These are phyloP conservation scores for Lasiosphaeria ovina DNA, from an alignment of 495 filamentous ascomycete genomes.

Conservation along the genomic window DNA sequence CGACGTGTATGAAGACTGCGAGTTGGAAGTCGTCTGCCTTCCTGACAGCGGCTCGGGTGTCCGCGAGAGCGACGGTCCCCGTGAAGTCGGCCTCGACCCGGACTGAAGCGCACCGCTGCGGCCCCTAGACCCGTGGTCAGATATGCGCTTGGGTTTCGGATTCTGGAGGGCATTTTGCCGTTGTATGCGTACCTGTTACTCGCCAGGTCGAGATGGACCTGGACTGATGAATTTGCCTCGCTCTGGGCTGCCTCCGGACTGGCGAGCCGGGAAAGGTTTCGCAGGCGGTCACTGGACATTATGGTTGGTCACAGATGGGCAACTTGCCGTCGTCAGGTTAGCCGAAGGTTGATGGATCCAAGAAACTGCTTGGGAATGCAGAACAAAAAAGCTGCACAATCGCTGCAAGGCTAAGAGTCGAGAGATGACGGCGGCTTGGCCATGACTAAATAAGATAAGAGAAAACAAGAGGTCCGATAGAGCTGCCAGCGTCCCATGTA, in stretches of 20 bases:
- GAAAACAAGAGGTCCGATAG: too few species aligned
- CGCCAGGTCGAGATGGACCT: conserved; percentile 24
- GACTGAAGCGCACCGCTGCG: conserved; percentile 7
- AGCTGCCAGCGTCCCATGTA: too few species aligned
- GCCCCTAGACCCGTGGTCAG: conserved; percentile 1
- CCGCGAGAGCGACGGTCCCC: conserved; percentile 12
- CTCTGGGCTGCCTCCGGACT: conserved; percentile 18
- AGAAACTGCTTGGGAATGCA: not conserved
- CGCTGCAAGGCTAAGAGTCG: not conserved
- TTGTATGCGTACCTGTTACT: conserved; percentile 24
- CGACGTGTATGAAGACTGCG: conserved; percentile 18
- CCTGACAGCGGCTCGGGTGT: conserved; percentile 13
- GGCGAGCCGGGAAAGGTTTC: conserved; percentile 7
- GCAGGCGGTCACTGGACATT: conserved; percentile 14
- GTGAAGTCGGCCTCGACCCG: conserved; percentile 9
- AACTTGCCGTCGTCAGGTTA: not conserved
- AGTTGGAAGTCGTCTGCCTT: conserved; percentile 18
- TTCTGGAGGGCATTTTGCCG: too few species aligned
- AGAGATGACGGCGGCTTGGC: not conserved
- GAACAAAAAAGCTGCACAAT: not conserved
- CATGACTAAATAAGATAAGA: not conserved
- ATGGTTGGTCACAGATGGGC: not conserved
- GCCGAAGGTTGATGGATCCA: not conserved
- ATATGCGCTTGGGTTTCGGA: not conserved
- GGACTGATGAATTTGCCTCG: conserved; percentile 30